These are phyloP conservation scores for Lentinus polychrous DNA, from an alignment of 1,284 basidiomycete species.

Conservation along the genomic window DNA sequence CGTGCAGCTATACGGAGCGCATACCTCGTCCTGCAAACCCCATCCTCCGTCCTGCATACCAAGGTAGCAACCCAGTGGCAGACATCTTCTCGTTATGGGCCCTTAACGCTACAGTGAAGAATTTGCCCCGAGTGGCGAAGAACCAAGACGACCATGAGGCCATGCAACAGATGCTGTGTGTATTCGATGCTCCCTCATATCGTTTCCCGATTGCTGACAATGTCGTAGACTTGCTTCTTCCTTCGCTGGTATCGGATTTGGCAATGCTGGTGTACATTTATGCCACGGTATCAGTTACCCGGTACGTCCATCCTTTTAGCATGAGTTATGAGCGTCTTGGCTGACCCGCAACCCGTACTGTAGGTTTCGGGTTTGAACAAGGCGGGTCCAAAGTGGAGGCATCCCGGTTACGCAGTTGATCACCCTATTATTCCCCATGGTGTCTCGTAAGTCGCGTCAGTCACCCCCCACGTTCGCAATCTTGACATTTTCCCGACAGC, in stretches of 20 bases:
- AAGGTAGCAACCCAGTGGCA: slow-evolving; percentile 93
- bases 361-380: slow-evolving; percentile 95
- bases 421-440: slow-evolving; percentile 93
- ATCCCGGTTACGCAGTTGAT: slow-evolving; percentile 77
- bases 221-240: slow-evolving; percentile 68
- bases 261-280: slow-evolving; percentile 90
- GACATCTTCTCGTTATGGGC: slow-evolving; percentile 98
- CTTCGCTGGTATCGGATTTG: slow-evolving; percentile 93
- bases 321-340: neutral
- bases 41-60: slow-evolving; percentile 87
- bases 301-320: slow-evolving; percentile 31
- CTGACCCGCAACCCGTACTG: neutral
- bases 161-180: slow-evolving; percentile 85
- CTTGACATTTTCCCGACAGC: slow-evolving; percentile 16
- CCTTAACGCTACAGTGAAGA: slow-evolving; percentile 83
- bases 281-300: slow-evolving; percentile 87
- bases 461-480: neutral
- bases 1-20: slow-evolving; percentile 74
- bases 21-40: slow-evolving; percentile 87
- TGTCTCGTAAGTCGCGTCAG: slow-evolving; percentile 45
- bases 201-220: neutral
- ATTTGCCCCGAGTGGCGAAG: slow-evolving; percentile 83
- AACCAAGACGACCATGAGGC: slow-evolving; percentile 80
- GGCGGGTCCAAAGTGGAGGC: slow-evolving; percentile 82
- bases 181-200: slow-evolving; percentile 13